phyloP scores from a whole-genome alignment of 306 rosid species.

The Sechiopsis laciniata region DNA sequence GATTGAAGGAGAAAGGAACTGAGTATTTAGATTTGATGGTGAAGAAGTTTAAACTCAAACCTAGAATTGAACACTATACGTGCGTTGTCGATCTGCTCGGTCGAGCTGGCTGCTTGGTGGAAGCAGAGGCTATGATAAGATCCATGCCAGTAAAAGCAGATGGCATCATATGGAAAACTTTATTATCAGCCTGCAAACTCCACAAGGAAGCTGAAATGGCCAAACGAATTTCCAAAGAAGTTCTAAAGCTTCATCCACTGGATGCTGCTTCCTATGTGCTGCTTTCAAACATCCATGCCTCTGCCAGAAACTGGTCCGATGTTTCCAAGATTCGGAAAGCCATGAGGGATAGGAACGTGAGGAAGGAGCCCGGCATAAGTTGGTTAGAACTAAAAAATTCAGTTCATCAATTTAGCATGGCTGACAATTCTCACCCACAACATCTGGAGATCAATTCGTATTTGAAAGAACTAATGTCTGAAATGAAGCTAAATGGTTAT shows the following conservation, averaged over 20 bases:
- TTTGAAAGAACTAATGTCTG: constrained; percentile 56
- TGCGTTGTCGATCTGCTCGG: constrained; percentile 81
- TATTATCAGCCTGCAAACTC: constrained; percentile 75
- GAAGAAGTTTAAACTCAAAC: constrained; percentile 49
- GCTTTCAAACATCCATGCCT: constrained; percentile 71
- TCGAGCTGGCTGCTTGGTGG: constrained; percentile 72
- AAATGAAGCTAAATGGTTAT: constrained; percentile 73
- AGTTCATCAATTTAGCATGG: constrained; percentile 60
- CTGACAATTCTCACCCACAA: constrained; percentile 54
- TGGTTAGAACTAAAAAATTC: constrained; percentile 76
- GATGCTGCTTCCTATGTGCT: constrained; percentile 73
- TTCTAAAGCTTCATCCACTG: constrained; percentile 62
- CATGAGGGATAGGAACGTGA: constrained; percentile 62
- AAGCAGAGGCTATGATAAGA: constrained; percentile 69
- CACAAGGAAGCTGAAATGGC: constrained; percentile 78
- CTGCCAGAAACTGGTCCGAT: constrained; percentile 69
- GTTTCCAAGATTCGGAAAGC: constrained; percentile 65
- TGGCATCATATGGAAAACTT: constrained; percentile 77
- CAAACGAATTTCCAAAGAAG: constrained; percentile 59
- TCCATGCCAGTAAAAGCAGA: constrained; percentile 78
- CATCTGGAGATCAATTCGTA: constrained; percentile 50
- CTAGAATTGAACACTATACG: constrained; percentile 72
- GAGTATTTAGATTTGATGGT: constrained; percentile 63
- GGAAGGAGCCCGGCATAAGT: constrained; percentile 77
- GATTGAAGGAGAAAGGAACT: constrained; percentile 71